These are phyloP conservation scores for Micractinium conductrix DNA, from an alignment of 139 green algal species.

Conservation along the genomic window DNA sequence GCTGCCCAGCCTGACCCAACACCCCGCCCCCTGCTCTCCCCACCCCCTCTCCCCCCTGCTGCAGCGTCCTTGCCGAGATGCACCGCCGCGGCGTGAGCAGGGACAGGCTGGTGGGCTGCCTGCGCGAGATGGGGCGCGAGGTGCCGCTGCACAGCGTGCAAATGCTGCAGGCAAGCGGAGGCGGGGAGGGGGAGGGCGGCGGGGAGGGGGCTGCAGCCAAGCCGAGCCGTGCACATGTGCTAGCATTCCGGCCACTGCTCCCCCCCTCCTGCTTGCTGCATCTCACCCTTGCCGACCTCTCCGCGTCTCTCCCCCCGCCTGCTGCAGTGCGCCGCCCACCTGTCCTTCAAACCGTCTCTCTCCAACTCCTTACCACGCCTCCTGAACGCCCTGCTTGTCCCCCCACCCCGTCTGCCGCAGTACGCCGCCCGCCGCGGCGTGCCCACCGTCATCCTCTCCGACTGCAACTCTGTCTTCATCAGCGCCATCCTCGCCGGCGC, in stretches of 20 bases:
- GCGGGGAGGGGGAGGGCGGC: not conserved
- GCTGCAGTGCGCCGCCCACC: slow-evolving; percentile 41
- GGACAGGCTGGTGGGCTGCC: slow-evolving; percentile 63
- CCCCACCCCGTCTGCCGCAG: too few relatives aligned
- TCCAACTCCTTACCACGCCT: slow-evolving; percentile 25
- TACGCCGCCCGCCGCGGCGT: slow-evolving; percentile 41
- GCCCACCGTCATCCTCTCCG: slow-evolving; percentile 68
- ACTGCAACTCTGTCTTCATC: slow-evolving; percentile 86
- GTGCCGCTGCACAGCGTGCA: slow-evolving; percentile 52
- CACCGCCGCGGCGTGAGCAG: slow-evolving; percentile 73
- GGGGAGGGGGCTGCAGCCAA: not conserved
- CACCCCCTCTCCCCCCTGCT: not conserved
- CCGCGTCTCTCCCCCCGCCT: not conserved
- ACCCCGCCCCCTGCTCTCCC: not conserved
- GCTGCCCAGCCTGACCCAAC: not conserved
- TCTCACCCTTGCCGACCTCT: too few relatives aligned
- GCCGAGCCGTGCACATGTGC: not conserved
- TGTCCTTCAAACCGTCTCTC: slow-evolving; percentile 56
- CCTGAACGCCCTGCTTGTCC: not conserved
- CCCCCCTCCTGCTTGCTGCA: not conserved
- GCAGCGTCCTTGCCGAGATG: slow-evolving; percentile 64
- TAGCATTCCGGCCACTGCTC: not conserved
- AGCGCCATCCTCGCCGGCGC: slow-evolving; percentile 68
- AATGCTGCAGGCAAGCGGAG: slow-evolving; percentile 56
- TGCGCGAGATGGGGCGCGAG: slow-evolving; percentile 72